These are phyloP conservation scores for Xylaria arbuscula DNA, from an alignment of 2,329 filamentous ascomycete species.

Conservation along the genomic window DNA sequence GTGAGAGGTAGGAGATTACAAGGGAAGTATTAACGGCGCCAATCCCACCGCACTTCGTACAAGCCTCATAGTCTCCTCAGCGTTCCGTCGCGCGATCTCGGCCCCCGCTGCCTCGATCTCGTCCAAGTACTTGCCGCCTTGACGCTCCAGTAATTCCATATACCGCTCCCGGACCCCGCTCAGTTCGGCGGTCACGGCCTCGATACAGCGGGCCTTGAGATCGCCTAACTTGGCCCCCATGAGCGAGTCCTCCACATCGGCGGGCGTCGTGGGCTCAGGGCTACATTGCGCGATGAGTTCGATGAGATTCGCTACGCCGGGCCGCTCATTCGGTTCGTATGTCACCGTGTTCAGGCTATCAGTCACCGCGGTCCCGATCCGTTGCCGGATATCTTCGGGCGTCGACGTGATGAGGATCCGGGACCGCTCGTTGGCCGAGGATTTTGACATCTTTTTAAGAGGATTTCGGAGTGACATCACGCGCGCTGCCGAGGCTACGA, in stretches of 20 bases:
- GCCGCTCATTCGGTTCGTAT: constrained; percentile 76
- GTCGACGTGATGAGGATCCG: constrained; percentile 85
- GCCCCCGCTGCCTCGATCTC: constrained; percentile 69
- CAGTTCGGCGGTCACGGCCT: constrained; percentile 65
- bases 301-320: constrained; percentile 89
- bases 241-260: constrained; percentile 50
- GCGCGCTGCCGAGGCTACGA: constrained; percentile 77
- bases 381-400: constrained; percentile 70
- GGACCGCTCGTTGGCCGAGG: constrained; percentile 75
- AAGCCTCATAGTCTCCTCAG: constrained; percentile 66
- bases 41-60: constrained; percentile 65
- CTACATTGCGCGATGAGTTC: constrained; percentile 81
- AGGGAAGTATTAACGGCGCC: constrained; percentile 36
- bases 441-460: constrained; percentile 93
- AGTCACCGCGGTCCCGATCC: constrained; percentile 79
- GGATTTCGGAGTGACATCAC: constrained; percentile 91
- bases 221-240: constrained; percentile 60
- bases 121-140: constrained; percentile 65
- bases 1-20: constrained; percentile 2
- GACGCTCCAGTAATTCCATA: constrained; percentile 55
- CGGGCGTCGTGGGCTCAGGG: constrained; percentile 45
- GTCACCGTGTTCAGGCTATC: constrained; percentile 75
- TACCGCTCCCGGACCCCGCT: constrained; percentile 62
- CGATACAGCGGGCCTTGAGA: constrained; percentile 73
- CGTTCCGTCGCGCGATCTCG: constrained; percentile 69